Base-by-base conservation (phyloP, 1,139 yeast genomes). In the Magnusiomyces tetraspermus region DNA sequence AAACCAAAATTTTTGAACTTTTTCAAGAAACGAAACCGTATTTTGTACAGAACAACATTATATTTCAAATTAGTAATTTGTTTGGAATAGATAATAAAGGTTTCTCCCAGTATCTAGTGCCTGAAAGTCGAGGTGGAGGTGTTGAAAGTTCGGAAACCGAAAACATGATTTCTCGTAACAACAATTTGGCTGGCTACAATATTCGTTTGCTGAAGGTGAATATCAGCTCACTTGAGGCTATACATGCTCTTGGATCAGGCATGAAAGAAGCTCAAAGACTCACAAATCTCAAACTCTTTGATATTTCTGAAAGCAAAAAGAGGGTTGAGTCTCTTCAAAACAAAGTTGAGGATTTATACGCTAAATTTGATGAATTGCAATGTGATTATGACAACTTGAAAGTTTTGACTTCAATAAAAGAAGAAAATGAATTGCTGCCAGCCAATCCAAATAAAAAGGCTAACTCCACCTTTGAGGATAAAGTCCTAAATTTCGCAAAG, bases 1-100 rank as follows among this genome's bases (percentile, higher is more conserved):
- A 68, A 76, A 78, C 76, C 57, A 80, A 85, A 59, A 78, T 83
- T 50, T 71, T 75, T 37, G 97, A 90, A 61, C 71, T 89, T 42
- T 86, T 94, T 10, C 78, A 83, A 45, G 97, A 92, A 65, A 76
- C 90, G 19, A 87, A 87, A 59, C 77, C 76, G 53, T 74, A 88
- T 49, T 73, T 90, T 50, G 77, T 84, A 13, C 90, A 87, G 62
- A 74, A 83, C 5, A 78, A 83, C 52, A 61, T 69, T 42, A 72
- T 80, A 13, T 74, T 80, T 48, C 78, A 76, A 11, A 71, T 73
- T 41, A 63, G 67, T 40, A 26, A 26, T 6, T 85, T 89, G 3
- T 70, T 86, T 37, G 71, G 81, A 10, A 69, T 76, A 0, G 73
- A 75, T 31, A 95, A 86, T 61, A 75, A 76, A 58, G 71, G 71